Evolutionary conservation across 2,329 filamentous ascomycete species (phyloP).

Genomic region (Colletotrichum sp.): DNA sequence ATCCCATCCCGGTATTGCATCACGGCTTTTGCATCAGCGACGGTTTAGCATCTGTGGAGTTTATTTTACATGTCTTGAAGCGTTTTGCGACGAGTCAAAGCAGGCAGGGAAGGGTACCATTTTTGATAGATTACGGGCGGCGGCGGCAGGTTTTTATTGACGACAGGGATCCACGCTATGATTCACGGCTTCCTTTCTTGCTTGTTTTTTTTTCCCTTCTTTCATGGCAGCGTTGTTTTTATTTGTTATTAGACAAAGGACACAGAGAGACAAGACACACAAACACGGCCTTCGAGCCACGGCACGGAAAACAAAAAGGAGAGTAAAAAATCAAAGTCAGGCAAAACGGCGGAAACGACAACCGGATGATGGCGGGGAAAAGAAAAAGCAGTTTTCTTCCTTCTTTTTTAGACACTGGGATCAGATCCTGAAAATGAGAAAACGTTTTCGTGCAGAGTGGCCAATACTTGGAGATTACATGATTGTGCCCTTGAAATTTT

Average conservation of each 20-base stretch:
- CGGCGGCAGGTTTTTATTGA: neutral
- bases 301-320: neutral
- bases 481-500: too few species aligned
- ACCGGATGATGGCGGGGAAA: neutral
- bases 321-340: neutral
- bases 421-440: neutral
- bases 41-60: constrained; percentile 1
- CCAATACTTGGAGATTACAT: neutral
- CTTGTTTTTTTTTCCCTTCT: neutral
- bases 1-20: neutral
- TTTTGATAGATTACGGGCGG: neutral
- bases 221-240: neutral
- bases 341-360: neutral
- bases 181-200: neutral
- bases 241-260: neutral
- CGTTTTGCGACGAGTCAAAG: neutral
- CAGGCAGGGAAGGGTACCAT: neutral
- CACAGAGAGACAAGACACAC: neutral
- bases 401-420: neutral
- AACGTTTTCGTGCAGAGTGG: neutral
- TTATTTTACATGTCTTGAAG: neutral
- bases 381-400: neutral
- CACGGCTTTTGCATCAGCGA: constrained; percentile 18
- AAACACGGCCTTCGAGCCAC: neutral
- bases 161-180: neutral